A percentile compares a stretch with the other conserved stretches of the same genome.
Conservation (phyloP, 2,329 filamentous ascomycete species). For the Monosporascus sp. region DNA sequence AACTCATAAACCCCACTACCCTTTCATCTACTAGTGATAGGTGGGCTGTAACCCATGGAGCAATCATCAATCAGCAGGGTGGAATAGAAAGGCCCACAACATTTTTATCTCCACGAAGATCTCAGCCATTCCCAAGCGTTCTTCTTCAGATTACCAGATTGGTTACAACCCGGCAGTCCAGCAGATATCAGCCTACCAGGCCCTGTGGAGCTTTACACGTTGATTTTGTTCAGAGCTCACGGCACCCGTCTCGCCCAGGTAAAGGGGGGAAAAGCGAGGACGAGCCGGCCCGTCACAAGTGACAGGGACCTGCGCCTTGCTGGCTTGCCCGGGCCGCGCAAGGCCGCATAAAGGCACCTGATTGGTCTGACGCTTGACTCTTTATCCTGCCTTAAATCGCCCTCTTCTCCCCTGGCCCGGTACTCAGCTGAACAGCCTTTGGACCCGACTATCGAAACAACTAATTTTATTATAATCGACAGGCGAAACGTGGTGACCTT, state of each 20-base stretch:
- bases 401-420: background rate
- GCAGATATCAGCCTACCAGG: slow-evolving; percentile 13
- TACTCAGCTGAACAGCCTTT: background rate
- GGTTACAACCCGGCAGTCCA: slow-evolving; percentile 14
- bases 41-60: slow-evolving; percentile 16
- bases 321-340: slow-evolving; percentile 14
- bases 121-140: slow-evolving; percentile 16
- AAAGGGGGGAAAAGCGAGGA: slow-evolving; percentile 15
- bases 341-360: slow-evolving; percentile 12
- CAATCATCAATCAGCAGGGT: slow-evolving; percentile 21
- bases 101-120: slow-evolving; percentile 17
- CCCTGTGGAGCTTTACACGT: background rate
- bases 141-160: slow-evolving; percentile 18
- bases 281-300: slow-evolving; percentile 14
- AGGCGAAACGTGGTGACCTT: too few species aligned
- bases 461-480: too few species aligned
- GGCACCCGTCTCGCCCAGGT: background rate
- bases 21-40: slow-evolving; percentile 26
- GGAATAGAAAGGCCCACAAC: slow-evolving; percentile 21
- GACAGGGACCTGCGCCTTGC: slow-evolving; percentile 13
- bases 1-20: slow-evolving; percentile 25
- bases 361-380: slow-evolving; percentile 11
- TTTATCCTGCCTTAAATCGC: too few species aligned
- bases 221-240: background rate
- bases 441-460: background rate